Evolutionary conservation across 495 filamentous ascomycete genomes (phyloP).

Genomic region (Arthonia radiata): DNA sequence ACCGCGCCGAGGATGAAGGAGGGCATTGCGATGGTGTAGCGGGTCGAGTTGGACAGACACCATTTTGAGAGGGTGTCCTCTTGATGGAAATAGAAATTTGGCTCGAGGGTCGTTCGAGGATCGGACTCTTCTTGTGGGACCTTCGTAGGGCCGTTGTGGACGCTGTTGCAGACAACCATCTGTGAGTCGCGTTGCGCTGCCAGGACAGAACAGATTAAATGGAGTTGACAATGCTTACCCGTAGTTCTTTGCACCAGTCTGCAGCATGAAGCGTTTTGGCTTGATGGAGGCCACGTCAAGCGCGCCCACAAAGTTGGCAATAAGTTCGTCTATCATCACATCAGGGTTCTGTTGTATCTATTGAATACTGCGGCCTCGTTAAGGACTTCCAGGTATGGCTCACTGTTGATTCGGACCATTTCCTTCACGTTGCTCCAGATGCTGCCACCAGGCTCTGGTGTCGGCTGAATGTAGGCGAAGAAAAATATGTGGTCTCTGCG

Average conservation of each 20-base stretch:
- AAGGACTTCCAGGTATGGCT: conserved; percentile 1
- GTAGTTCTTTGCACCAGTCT: conserved; percentile 27
- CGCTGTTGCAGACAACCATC: conserved; percentile 5
- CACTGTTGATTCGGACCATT: conserved; percentile 18
- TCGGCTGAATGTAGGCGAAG: conserved; percentile 26
- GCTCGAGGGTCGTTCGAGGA: conserved; percentile 17
- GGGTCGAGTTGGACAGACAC: conserved; percentile 9
- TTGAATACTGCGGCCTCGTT: conserved; percentile 2
- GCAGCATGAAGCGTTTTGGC: conserved; percentile 24
- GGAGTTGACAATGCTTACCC: conserved; percentile 3
- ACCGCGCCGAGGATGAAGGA: conserved; percentile 25
- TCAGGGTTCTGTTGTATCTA: conserved; percentile 6
- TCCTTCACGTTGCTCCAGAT: conserved; percentile 23
- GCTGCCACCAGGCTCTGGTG: conserved; percentile 13
- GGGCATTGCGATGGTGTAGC: conserved; percentile 19
- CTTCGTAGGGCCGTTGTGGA: conserved; percentile 22
- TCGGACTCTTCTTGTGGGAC: conserved; percentile 21
- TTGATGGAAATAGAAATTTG: conserved; percentile 30
- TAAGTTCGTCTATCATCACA: no score
- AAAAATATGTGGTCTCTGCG: conserved; percentile 27
- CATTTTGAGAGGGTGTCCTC: conserved; percentile 20
- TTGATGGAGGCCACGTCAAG: conserved; percentile 16
- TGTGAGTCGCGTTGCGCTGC: no score
- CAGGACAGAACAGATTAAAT: no score
- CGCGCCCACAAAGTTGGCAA: conserved; percentile 22